Base-by-base conservation (phyloP, 23 red algal genomes). In the Pyropia haitanensis region DNA sequence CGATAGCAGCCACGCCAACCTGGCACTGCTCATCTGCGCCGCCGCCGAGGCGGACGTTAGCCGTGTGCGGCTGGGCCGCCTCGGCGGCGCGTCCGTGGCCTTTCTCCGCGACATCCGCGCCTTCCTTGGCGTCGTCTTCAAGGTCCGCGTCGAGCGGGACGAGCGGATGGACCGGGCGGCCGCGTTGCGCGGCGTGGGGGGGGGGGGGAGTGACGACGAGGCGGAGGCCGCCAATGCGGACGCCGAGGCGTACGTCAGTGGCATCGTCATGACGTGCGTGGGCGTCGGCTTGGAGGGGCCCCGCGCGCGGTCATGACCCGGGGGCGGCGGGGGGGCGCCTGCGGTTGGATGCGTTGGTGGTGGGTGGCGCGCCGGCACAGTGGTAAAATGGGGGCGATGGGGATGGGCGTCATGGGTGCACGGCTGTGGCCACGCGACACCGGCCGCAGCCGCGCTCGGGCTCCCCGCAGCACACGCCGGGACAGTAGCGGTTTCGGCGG, bases 81-180 rank as follows among this genome's bases (percentile, higher is more conserved):
- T 95, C 14, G 79, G 68, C 54, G 59, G 74, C 16, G 72, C 73
- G 5, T 51, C 56, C 27, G 63, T 95, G 19, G 39, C 70, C 56
- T 83, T 85, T 23, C 67, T 87, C 49, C 68, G 90, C 32, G 90
- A 95, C 67, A 24, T 95, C 58, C 49, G 60, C 14, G 51, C 61
- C 27, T 95, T 95, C 56, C 58, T 88, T 63, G 90, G 90, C 1
- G 90, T 95, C 14, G 48, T 65, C 1, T 95, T 95, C 48, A 81
- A 87, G 49, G 23, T 77, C 50, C 60, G 53, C 22, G 61, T 69
- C 17, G 58, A 71, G 48, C 65, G 60, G n/a, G 71, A 66, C 27
- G 51, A 48, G 5, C 53, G 29, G 31, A 44, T 54, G 48, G 44
- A 27, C 31, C 27, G 50, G 22, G 55, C 16, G 51, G 70, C 24